Percentiles rank a stretch among this genome's conserved stretches.
Evolutionary conservation across 2,329 filamentous ascomycete species (phyloP).

Genomic region (Cercospora nicotianae): DNA sequence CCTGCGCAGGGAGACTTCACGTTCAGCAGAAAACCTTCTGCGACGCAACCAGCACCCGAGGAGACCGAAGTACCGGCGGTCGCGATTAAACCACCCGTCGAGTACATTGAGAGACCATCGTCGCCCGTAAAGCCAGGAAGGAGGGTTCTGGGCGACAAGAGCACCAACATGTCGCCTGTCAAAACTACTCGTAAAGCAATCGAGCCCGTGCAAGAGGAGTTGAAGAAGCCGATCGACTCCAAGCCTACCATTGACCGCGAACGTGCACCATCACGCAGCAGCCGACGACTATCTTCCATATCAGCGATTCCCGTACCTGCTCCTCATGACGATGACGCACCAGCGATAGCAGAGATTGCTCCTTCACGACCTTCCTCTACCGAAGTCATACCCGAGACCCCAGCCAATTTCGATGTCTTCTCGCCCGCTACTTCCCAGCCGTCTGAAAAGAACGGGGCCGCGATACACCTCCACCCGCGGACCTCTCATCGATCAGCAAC

Average conservation of each 20-base stretch:
- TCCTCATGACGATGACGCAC: conserved; percentile 21
- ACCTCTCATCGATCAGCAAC: conserved; percentile 38
- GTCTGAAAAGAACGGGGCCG: conserved; percentile 31
- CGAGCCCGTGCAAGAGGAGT: conserved; percentile 22
- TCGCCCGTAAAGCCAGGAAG: conserved; percentile 24
- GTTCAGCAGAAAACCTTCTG: conserved; percentile 45
- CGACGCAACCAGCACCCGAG: conserved; percentile 16
- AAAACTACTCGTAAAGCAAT: conserved; percentile 28
- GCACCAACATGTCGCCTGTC: conserved; percentile 41
- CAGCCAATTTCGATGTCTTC: conserved; percentile 40
- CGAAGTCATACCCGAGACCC: conserved; percentile 32
- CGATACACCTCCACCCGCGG: conserved; percentile 47
- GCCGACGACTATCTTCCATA: conserved; percentile 29
- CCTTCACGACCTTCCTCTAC: conserved; percentile 19
- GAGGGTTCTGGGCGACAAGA: conserved; percentile 46
- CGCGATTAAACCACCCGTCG: conserved; percentile 27
- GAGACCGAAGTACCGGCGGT: conserved; percentile 18
- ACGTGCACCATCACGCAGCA: conserved; percentile 34
- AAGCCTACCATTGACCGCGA: conserved; percentile 18
- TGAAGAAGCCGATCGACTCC: conserved; percentile 24
- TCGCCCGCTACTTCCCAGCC: conserved; percentile 49
- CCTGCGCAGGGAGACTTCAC: conserved; percentile 46
- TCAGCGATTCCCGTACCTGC: conserved; percentile 23
- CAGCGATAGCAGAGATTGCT: conserved; percentile 28
- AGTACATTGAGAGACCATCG: conserved; percentile 8